phyloP scores from a whole-genome alignment of 352 stramenopile genomes.

The Phytopythium montanum region DNA sequence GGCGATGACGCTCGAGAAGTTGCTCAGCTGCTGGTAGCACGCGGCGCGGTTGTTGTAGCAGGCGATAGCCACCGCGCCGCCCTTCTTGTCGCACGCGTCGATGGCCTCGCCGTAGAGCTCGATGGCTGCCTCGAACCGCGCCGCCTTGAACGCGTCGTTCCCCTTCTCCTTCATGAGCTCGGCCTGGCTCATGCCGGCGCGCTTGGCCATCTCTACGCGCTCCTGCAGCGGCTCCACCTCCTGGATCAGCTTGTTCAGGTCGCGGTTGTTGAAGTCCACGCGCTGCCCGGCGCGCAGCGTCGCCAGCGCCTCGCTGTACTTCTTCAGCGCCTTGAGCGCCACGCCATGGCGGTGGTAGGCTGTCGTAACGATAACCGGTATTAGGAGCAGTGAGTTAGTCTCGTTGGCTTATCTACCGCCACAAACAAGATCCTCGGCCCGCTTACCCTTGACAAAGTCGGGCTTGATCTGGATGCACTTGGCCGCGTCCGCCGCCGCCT shows the following conservation, averaged over 20 bases:
- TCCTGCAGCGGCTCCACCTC: constrained; percentile 82
- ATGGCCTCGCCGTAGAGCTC: constrained; percentile 93
- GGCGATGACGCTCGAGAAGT: constrained; percentile 94
- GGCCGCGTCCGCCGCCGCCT: constrained; percentile 85
- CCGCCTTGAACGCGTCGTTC: constrained; percentile 92
- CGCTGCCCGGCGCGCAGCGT: constrained; percentile 70
- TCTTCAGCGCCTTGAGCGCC: constrained; percentile 86
- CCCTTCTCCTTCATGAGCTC: constrained; percentile 93
- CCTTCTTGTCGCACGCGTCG: constrained; percentile 69
- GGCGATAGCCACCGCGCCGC: constrained; percentile 86
- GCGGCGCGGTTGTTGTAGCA: constrained; percentile 94
- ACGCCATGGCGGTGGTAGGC: constrained; percentile 93
- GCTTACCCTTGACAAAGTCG: constrained; percentile 91
- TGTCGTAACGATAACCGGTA: constrained; percentile 16
- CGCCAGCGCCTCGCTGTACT: constrained; percentile 75
- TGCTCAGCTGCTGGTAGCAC: constrained; percentile 97
- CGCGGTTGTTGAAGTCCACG: constrained; percentile 83
- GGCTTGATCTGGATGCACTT: constrained; percentile 91
- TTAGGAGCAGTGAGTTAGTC: neutral
- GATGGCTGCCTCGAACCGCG: constrained; percentile 89
- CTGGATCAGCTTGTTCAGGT: constrained; percentile 76
- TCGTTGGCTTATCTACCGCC: too few relatives aligned
- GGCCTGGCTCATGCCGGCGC: constrained; percentile 66
- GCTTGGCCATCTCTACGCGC: constrained; percentile 54
- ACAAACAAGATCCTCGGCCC: neutral